Conservation (phyloP, 2,329 filamentous ascomycete genomes). For the Penicillium fuscoglaucum region DNA sequence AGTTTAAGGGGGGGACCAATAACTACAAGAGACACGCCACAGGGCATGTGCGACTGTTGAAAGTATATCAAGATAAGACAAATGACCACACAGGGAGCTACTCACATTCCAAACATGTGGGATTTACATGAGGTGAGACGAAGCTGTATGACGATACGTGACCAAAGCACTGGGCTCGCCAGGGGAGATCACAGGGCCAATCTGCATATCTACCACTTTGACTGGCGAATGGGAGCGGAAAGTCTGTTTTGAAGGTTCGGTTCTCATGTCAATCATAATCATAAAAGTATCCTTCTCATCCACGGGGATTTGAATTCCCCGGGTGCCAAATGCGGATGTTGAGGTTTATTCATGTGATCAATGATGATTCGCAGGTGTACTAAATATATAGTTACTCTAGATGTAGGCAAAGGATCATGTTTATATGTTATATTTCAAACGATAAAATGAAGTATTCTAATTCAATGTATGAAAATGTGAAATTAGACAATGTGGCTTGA, state of each 20-base stretch:
- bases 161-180: background rate
- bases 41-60: background rate
- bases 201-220: background rate
- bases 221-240: background rate
- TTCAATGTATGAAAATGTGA: background rate
- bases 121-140: background rate
- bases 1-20: background rate
- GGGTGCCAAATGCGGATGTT: background rate
- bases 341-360: background rate
- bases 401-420: background rate
- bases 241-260: too few relatives aligned
- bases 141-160: slow-evolving; percentile 1
- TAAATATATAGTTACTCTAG: background rate
- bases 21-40: background rate
- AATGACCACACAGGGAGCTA: background rate
- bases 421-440: background rate
- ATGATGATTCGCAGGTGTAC: background rate
- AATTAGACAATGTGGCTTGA: background rate
- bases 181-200: background rate
- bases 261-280: background rate
- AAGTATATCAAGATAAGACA: background rate
- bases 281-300: background rate
- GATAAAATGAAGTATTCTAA: background rate
- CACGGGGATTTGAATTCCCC: background rate
- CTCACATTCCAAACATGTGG: background rate